A percentile compares a stretch with the other conserved stretches of the same genome.
Conservation (phyloP, 2,329 filamentous ascomycete genomes). For the Leptographium radiaticola region DNA sequence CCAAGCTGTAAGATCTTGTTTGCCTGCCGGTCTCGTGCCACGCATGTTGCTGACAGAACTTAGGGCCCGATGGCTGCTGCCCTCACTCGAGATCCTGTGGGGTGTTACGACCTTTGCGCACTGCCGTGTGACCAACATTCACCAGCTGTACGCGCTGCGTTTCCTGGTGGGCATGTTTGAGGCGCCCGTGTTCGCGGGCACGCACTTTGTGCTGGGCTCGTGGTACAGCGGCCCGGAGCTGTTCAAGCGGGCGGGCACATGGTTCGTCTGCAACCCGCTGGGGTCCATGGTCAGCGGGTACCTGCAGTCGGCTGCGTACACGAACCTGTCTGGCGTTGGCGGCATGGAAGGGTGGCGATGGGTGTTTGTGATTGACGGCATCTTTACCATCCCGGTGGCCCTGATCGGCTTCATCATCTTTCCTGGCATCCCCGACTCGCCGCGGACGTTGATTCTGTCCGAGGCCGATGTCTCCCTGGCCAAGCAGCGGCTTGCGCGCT, state of each 20-base stretch:
- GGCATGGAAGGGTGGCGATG: conserved; percentile 38
- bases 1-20: conserved; percentile 13
- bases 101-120: conserved; percentile 19
- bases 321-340: conserved; percentile 33
- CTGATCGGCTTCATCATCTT: conserved; percentile 34
- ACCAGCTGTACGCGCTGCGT: conserved; percentile 19
- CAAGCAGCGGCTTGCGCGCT: conserved; percentile 18
- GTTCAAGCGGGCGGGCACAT: conserved; percentile 16
- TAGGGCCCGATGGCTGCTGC: conserved; percentile 19
- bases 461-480: neutral
- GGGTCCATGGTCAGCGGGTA: conserved; percentile 20
- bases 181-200: conserved; percentile 18
- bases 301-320: conserved; percentile 40
- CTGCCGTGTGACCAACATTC: conserved; percentile 16
- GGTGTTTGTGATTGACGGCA: conserved; percentile 41
- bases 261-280: conserved; percentile 13
- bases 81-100: conserved; percentile 19
- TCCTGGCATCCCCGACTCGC: conserved; percentile 24
- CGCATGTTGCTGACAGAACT: no score
- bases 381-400: conserved; percentile 42
- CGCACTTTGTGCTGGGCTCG: conserved; percentile 7
- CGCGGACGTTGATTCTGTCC: conserved; percentile 1
- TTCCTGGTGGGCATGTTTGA: conserved; percentile 21
- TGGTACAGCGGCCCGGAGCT: conserved; percentile 14
- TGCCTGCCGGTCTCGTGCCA: neutral